Evolutionary conservation across 345 rosid genomes (phyloP).

Genomic region (Corchorus capsularis): DNA sequence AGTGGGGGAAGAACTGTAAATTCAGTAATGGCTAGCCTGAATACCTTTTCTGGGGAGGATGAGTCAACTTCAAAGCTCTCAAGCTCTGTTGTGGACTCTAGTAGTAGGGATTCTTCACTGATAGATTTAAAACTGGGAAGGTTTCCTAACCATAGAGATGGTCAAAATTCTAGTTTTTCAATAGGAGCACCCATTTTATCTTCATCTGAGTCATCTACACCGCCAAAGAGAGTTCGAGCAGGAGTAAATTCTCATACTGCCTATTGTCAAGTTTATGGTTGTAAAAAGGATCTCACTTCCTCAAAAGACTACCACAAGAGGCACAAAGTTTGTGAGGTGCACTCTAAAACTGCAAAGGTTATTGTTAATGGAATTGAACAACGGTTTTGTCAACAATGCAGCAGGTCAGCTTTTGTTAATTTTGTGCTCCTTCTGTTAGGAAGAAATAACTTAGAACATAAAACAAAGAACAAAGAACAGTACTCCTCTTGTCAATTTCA

Average conservation of each 20-base stretch:
- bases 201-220: slow-evolving; percentile 30
- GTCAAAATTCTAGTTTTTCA: slow-evolving; percentile 25
- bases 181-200: slow-evolving; percentile 25
- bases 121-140: slow-evolving; percentile 77
- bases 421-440: neutral
- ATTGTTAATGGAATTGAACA: slow-evolving; percentile 67
- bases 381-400: slow-evolving; percentile 94
- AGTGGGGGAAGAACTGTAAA: slow-evolving; percentile 30
- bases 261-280: slow-evolving; percentile 72
- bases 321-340: slow-evolving; percentile 82
- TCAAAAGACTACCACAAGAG: slow-evolving; percentile 76
- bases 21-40: slow-evolving; percentile 28
- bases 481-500: neutral
- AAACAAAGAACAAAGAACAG: neutral
- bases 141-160: slow-evolving; percentile 44
- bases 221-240: slow-evolving; percentile 39
- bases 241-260: slow-evolving; percentile 36
- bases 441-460: neutral
- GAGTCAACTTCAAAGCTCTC: slow-evolving; percentile 47
- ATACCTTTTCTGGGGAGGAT: slow-evolving; percentile 36
- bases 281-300: slow-evolving; percentile 73
- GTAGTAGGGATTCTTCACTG: slow-evolving; percentile 41
- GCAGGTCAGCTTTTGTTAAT: slow-evolving; percentile 54
- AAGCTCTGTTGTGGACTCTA: slow-evolving; percentile 39
- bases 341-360: slow-evolving; percentile 69